Percentiles rank a stretch among this genome's conserved stretches.
Conservation (phyloP, 129 eudicot genomes). For the Solidago caesia region DNA sequence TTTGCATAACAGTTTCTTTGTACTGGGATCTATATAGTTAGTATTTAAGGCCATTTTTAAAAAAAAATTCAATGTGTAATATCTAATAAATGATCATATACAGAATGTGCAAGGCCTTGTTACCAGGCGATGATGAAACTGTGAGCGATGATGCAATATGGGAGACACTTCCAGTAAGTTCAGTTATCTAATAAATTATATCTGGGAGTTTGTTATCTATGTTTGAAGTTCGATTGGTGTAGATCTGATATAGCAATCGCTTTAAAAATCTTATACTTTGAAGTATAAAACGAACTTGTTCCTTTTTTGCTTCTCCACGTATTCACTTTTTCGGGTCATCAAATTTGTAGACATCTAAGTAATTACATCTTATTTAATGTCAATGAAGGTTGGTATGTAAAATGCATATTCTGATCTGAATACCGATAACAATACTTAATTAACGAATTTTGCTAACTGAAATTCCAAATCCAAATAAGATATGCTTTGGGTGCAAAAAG, state of each 20-base stretch:
- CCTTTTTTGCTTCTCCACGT: background rate
- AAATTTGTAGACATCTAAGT: background rate
- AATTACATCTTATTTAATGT: background rate
- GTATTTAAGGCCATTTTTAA: no score
- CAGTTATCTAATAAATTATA: background rate
- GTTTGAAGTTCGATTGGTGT: background rate
- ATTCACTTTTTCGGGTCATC: background rate
- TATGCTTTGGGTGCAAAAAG: background rate
- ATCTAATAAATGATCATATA: conserved; percentile 19
- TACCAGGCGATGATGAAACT: conserved; percentile 97
- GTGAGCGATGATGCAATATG: conserved; percentile 91
- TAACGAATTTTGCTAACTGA: background rate
- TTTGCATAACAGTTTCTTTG: no score
- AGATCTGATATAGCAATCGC: background rate
- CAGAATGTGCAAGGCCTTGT: conserved; percentile 96
- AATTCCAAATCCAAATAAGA: background rate
- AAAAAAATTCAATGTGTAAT: background rate
- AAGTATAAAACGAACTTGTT: background rate
- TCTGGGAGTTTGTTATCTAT: background rate
- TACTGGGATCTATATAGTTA: no score
- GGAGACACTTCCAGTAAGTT: conserved; percentile 97
- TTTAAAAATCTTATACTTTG: no score
- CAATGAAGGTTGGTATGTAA: background rate
- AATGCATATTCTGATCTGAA: background rate
- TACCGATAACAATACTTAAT: background rate